Evolutionary conservation across 2,329 filamentous ascomycete genomes (phyloP), one percentile per base, ranked within the genome.

Genomic region (Alternaria triticimaculans): DNA sequence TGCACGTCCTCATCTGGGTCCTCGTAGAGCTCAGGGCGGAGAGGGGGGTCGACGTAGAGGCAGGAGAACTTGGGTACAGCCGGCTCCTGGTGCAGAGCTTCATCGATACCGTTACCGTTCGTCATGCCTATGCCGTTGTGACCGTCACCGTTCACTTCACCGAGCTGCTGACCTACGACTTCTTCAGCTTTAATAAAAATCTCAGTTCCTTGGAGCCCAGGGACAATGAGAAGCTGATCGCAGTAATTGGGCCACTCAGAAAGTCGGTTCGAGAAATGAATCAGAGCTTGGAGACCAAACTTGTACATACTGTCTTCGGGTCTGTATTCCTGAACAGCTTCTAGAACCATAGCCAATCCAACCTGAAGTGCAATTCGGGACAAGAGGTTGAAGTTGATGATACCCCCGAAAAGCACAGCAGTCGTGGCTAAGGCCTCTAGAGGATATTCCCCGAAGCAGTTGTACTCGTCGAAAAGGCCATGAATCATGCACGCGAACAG

Each of bases 401-500:
- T 96, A 26, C 95, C 96, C 59, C 96, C 96, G 78, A 99, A 99
- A 26, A 99, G 87, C 10, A 99, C 94, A 5, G 96, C 95, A 0
- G 96, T 99, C 11, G 95, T 98, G 8, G 95, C 95, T 55, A 99
- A 84, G 6, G 96, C 96, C 76, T 97, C 95, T n/a, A 97, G 85
- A 0, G 96, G 96, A 79, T 99, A 99, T 75, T 96, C 94, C 44
- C 92, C 89, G 78, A 97, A 99, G 76, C 97, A 96, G 59, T 91
- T 91, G 78, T 97, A 99, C 82, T 99, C 96, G 73, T 99, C 96
- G 72, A 99, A 97, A 5, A 99, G 84, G 1, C 96, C 96, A 75
- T 97, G 94, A 37, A 99, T 97, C 94, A 99, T 99, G 82, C 95
- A 97, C 14, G 95, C 92, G 78, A 99, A 99, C 7, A 97, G 87